A percentile compares a stretch with the other conserved stretches of the same genome.
Evolutionary conservation across 441 rosid genomes (phyloP).

Genomic region (Adansonia grandidieri): DNA sequence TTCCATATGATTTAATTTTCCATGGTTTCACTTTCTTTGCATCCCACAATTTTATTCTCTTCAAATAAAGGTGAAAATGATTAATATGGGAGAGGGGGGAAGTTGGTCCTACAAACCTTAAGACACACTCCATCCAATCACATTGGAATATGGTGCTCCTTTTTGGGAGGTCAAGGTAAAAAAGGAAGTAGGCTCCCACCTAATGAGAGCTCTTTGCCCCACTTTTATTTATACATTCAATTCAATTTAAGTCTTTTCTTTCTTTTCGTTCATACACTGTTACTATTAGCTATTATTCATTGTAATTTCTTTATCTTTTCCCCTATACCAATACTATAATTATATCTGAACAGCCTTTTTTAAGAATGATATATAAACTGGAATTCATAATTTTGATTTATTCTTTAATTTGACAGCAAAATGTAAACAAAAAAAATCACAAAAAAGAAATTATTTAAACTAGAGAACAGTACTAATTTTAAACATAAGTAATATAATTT

Average conservation of each 20-base stretch:
- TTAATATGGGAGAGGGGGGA: conserved; percentile 24
- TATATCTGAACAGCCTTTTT: neutral
- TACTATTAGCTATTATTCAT: neutral
- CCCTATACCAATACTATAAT: neutral
- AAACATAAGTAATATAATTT: too few species aligned
- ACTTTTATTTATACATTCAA: neutral
- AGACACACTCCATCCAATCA: conserved; percentile 36
- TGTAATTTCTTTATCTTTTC: neutral
- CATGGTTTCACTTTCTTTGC: conserved; percentile 27
- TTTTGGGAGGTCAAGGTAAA: conserved; percentile 42
- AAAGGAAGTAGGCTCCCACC: conserved; percentile 40
- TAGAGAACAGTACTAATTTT: neutral
- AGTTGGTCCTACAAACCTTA: conserved; percentile 33
- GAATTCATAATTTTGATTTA: neutral
- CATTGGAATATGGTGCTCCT: conserved; percentile 36
- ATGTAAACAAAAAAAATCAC: neutral
- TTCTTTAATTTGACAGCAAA: neutral
- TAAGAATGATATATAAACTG: neutral
- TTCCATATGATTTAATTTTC: conserved; percentile 6
- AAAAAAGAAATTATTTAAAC: neutral
- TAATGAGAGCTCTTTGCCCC: conserved; percentile 23
- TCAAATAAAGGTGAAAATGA: conserved; percentile 39
- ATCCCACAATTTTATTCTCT: conserved; percentile 41
- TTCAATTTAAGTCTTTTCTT: neutral
- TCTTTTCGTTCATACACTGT: conserved; percentile 5